Evolutionary conservation across 2,329 filamentous ascomycete genomes (phyloP).

Genomic region (Xylariaceae sp.): DNA sequence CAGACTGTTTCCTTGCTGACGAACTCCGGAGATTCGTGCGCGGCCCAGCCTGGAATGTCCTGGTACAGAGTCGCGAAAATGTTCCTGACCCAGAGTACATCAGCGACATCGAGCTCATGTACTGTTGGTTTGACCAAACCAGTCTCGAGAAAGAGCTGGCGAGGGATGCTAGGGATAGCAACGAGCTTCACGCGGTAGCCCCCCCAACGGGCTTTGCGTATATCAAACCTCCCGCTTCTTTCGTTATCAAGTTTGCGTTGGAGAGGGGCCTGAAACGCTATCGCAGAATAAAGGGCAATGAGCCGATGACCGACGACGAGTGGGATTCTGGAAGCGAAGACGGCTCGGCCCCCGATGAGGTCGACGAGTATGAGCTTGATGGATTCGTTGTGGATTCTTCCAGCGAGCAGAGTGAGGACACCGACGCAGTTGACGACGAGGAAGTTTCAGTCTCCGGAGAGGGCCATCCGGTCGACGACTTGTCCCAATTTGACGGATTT

Average conservation of each 20-base stretch:
- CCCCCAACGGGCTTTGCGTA: too few species aligned
- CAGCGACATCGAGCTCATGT: background rate
- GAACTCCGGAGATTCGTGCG: too few species aligned
- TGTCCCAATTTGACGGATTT: constrained; percentile 15
- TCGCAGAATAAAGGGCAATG: constrained; percentile 3
- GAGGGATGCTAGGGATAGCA: too few species aligned
- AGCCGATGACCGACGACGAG: constrained; percentile 5
- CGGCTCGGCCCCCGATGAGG: constrained; percentile 3
- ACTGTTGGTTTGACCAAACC: background rate
- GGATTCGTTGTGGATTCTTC: constrained; percentile 9
- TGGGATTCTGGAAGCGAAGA: constrained; percentile 2
- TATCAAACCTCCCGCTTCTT: too few species aligned
- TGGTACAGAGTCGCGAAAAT: constrained; percentile 1
- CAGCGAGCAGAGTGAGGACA: constrained; percentile 5
- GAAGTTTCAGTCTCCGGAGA: constrained; percentile 21
- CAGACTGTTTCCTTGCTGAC: too few species aligned
- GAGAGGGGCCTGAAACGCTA: constrained; percentile 5
- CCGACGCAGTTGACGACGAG: constrained; percentile 9
- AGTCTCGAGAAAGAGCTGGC: too few species aligned
- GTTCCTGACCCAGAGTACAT: background rate
- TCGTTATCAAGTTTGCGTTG: constrained; percentile 12
- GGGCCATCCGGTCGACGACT: constrained; percentile 11
- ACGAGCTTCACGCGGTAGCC: too few species aligned
- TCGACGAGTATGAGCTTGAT: constrained; percentile 19
- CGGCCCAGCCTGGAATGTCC: too few species aligned